Evolutionary conservation across 169 alveolate species (phyloP).

Genomic region (Toxoplasma gondii): DNA sequence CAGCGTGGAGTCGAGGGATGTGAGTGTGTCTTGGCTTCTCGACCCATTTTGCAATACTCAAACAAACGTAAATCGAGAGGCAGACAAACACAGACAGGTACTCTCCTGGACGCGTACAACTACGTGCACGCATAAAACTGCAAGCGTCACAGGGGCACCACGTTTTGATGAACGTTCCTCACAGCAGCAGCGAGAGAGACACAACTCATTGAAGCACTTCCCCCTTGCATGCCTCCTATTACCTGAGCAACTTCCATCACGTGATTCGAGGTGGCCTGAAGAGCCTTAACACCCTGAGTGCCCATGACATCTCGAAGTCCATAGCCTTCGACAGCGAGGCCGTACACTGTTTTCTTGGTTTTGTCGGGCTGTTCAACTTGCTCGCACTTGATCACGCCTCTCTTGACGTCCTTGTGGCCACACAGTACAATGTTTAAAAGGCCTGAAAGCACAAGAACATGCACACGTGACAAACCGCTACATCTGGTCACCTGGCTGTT

Average conservation of each 20-base stretch:
- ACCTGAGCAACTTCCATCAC: slow-evolving; percentile 92
- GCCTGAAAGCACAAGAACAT: neutral
- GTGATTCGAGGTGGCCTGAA: slow-evolving; percentile 91
- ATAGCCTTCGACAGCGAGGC: slow-evolving; percentile 84
- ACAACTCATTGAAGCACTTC: no score
- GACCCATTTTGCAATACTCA: no score
- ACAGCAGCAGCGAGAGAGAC: no score
- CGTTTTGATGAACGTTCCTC: no score
- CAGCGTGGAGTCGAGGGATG: no score
- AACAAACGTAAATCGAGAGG: no score
- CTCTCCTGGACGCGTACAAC: no score
- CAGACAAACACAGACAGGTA: no score
- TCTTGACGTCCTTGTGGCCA: slow-evolving; percentile 80
- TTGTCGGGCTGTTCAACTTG: slow-evolving; percentile 78
- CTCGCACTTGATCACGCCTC: slow-evolving; percentile 89
- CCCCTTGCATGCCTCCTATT: no score
- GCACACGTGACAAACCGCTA: neutral
- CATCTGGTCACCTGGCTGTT: neutral
- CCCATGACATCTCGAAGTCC: slow-evolving; percentile 86
- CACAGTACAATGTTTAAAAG: slow-evolving; percentile 74
- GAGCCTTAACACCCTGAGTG: slow-evolving; percentile 91
- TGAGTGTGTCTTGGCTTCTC: no score
- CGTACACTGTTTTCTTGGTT: slow-evolving; percentile 76
- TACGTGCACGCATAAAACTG: no score
- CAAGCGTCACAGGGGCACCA: no score